phyloP scores from a whole-genome alignment of 176 grass and related monocot species.

The Zoysia japonica region DNA sequence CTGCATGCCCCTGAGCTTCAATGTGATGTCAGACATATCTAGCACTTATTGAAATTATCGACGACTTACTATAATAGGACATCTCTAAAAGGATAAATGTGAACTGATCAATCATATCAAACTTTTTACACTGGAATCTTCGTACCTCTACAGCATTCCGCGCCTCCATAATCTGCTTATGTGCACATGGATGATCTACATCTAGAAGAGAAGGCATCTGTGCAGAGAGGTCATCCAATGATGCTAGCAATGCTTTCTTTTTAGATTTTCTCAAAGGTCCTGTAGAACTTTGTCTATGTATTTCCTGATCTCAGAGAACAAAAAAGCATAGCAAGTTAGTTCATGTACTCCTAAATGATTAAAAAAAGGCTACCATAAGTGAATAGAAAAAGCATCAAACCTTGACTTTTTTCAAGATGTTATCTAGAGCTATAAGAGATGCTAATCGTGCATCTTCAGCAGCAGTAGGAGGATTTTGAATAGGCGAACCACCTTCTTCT shows the following conservation, averaged over 20 bases:
- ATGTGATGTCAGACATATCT: neutral
- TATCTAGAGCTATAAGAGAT: slow-evolving; percentile 98
- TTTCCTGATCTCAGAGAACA: slow-evolving; percentile 60
- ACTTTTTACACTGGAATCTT: neutral
- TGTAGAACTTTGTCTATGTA: slow-evolving; percentile 73
- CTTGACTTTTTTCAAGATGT: slow-evolving; percentile 89
- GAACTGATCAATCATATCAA: neutral
- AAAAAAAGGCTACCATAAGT: slow-evolving; percentile 12
- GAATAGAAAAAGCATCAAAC: slow-evolving; percentile 47
- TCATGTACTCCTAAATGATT: slow-evolving; percentile 26
- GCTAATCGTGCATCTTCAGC: slow-evolving; percentile 95
- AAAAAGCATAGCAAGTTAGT: slow-evolving; percentile 34
- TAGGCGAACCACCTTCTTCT: slow-evolving; percentile 97
- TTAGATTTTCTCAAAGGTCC: slow-evolving; percentile 78
- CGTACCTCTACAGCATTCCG: slow-evolving; percentile 79
- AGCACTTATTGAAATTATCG: neutral
- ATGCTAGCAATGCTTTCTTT: slow-evolving; percentile 79
- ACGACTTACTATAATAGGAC: neutral
- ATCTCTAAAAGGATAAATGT: neutral
- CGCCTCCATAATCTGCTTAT: slow-evolving; percentile 80
- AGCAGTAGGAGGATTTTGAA: slow-evolving; percentile 92
- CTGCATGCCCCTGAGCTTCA: neutral
- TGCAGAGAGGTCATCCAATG: slow-evolving; percentile 71
- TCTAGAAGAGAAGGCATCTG: slow-evolving; percentile 95
- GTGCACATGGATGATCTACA: slow-evolving; percentile 94